Percentiles rank a stretch among this genome's conserved stretches.
These are phyloP conservation scores for Rutstroemia sp. DNA, from an alignment of 2,329 filamentous ascomycete genomes.

Conservation along the genomic window DNA sequence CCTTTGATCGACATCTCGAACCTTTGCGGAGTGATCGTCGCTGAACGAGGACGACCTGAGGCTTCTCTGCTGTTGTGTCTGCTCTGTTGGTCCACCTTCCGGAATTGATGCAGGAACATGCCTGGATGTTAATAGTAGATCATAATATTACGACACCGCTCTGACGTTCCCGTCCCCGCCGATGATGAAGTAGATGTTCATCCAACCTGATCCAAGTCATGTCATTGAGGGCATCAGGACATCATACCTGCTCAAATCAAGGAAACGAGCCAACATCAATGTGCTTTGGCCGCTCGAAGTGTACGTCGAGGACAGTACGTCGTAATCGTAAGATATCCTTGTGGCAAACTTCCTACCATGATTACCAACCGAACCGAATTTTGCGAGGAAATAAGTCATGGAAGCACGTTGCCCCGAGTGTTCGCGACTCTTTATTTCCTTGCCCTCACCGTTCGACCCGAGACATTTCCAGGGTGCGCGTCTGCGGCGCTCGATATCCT, in stretches of 20 bases:
- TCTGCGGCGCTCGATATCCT: not conserved
- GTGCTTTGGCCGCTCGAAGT: not conserved
- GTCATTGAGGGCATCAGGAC: no score
- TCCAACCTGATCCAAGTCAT: not conserved
- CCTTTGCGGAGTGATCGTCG: slow-evolving; percentile 7
- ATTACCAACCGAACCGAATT: not conserved
- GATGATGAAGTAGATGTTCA: not conserved
- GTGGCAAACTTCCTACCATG: slow-evolving; percentile 1
- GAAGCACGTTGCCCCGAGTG: not conserved
- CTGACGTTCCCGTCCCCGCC: not conserved
- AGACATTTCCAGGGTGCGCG: not conserved
- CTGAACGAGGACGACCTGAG: not conserved
- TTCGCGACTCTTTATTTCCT: not conserved
- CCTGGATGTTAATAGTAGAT: not conserved
- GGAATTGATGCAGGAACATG: not conserved
- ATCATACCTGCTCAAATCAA: no score
- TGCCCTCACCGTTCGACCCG: not conserved
- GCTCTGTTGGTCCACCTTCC: not conserved
- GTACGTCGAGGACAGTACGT: not conserved
- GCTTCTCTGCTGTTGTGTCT: not conserved
- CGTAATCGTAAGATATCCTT: slow-evolving; percentile 3
- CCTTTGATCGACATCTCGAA: slow-evolving; percentile 1
- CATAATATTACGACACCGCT: slow-evolving; percentile 4
- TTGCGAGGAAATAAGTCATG: not conserved
- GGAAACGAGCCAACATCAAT: no score